phyloP scores from a whole-genome alignment of 306 rosid genomes.

The Argentina anserina region DNA sequence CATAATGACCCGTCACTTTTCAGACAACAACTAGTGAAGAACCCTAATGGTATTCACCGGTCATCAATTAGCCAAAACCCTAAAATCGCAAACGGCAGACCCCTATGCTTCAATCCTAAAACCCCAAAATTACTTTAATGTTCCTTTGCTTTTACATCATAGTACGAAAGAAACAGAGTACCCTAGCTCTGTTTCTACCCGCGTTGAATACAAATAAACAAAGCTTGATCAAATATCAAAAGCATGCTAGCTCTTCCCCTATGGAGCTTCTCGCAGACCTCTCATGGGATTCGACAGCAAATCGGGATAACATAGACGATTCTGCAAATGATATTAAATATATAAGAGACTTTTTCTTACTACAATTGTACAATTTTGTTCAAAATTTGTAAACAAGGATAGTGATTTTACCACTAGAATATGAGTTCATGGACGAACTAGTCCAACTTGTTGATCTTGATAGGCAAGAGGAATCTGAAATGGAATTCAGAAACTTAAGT shows the following conservation, averaged over 20 bases:
- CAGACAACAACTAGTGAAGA: constrained; percentile 32
- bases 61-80: constrained; percentile 23
- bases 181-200: background rate
- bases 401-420: constrained; percentile 17
- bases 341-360: background rate
- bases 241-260: constrained; percentile 22
- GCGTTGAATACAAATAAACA: background rate
- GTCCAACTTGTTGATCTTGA: constrained; percentile 28
- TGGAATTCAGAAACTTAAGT: background rate
- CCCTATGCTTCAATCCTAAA: background rate
- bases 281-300: constrained; percentile 26
- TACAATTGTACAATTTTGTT: background rate
- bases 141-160: constrained; percentile 18
- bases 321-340: constrained; percentile 14
- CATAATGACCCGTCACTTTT: constrained; percentile 50
- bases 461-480: constrained; percentile 40
- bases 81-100: background rate
- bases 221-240: constrained; percentile 17
- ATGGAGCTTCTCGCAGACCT: constrained; percentile 40
- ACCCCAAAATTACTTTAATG: background rate
- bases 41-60: constrained; percentile 30
- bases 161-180: constrained; percentile 7
- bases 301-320: constrained; percentile 21
- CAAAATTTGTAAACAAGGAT: background rate
- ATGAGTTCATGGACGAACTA: constrained; percentile 35